Evolutionary conservation across 805 yeast species (phyloP).

Genomic region (Candida jianshihensis): DNA sequence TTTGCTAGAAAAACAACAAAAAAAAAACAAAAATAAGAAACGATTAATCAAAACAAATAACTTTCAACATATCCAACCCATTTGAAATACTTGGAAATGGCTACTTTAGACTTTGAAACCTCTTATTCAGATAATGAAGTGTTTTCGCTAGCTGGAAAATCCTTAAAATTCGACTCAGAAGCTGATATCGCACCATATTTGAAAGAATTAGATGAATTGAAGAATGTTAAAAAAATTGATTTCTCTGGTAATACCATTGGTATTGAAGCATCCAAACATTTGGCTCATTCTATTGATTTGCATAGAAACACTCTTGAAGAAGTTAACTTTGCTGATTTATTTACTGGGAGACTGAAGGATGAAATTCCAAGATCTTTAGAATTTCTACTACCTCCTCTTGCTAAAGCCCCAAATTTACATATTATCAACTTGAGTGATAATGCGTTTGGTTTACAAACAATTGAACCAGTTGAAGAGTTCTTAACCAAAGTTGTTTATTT

Average conservation of each 20-base stretch:
- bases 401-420: slow-evolving; percentile 59
- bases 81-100: slow-evolving; percentile 29
- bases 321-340: slow-evolving; percentile 83
- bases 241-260: slow-evolving; percentile 94
- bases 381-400: slow-evolving; percentile 63
- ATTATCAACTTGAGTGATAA: slow-evolving; percentile 86
- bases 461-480: slow-evolving; percentile 79
- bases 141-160: slow-evolving; percentile 66
- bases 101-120: slow-evolving; percentile 32
- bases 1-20: too few relatives aligned
- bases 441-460: slow-evolving; percentile 94
- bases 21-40: too few relatives aligned
- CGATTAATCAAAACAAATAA: slow-evolving; percentile 2
- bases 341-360: slow-evolving; percentile 89
- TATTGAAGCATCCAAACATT: slow-evolving; percentile 71
- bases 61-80: too few relatives aligned
- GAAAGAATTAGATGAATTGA: slow-evolving; percentile 40
- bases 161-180: slow-evolving; percentile 64
- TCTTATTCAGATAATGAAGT: slow-evolving; percentile 39
- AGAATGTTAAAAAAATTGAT: slow-evolving; percentile 49
- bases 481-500: slow-evolving; percentile 69
- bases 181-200: slow-evolving; percentile 70
- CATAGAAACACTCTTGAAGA: slow-evolving; percentile 46
- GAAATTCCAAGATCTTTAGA: slow-evolving; percentile 86
- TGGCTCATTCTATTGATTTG: slow-evolving; percentile 48